These are phyloP conservation scores for Suillus ampliporus DNA, from an alignment of 768 basidiomycete genomes.

Conservation along the genomic window DNA sequence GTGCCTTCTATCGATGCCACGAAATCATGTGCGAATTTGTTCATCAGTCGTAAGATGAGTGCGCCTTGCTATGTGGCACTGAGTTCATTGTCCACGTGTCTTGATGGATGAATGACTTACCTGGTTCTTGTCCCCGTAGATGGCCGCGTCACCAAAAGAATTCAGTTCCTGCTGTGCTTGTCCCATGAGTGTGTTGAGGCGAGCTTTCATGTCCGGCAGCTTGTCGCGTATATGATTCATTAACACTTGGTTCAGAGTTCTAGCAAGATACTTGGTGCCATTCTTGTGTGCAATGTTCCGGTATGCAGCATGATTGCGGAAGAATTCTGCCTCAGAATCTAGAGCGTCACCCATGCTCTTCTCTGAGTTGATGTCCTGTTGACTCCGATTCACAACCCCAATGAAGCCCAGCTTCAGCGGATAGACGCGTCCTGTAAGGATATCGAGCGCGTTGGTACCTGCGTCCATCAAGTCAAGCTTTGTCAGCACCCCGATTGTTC, in stretches of 20 bases:
- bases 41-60: constrained; percentile 95
- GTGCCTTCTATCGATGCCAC: constrained; percentile 97
- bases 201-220: constrained; percentile 98
- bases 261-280: constrained; percentile 94
- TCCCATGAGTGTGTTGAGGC: constrained; percentile 96
- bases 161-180: constrained; percentile 98
- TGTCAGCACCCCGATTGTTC: constrained; percentile 95
- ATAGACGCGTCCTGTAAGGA: constrained; percentile 95
- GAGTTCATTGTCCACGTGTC: constrained; percentile 15
- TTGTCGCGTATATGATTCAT: constrained; percentile 99
- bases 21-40: constrained; percentile 97
- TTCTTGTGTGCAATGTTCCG: constrained; percentile 96
- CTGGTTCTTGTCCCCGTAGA: constrained; percentile 91
- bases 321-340: constrained; percentile 89
- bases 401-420: constrained; percentile 98
- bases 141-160: constrained; percentile 92
- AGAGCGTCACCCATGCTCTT: constrained; percentile 86
- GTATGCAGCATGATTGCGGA: constrained; percentile 88
- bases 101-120: constrained; percentile 39
- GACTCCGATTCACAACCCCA: constrained; percentile 96
- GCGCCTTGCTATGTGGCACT: constrained; percentile 68
- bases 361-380: constrained; percentile 93
- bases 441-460: constrained; percentile 96
- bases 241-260: constrained; percentile 92
- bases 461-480: constrained; percentile 99